Evolutionary conservation across 768 basidiomycete genomes (phyloP).

Genomic region (Macrolepiota dolichaula): DNA sequence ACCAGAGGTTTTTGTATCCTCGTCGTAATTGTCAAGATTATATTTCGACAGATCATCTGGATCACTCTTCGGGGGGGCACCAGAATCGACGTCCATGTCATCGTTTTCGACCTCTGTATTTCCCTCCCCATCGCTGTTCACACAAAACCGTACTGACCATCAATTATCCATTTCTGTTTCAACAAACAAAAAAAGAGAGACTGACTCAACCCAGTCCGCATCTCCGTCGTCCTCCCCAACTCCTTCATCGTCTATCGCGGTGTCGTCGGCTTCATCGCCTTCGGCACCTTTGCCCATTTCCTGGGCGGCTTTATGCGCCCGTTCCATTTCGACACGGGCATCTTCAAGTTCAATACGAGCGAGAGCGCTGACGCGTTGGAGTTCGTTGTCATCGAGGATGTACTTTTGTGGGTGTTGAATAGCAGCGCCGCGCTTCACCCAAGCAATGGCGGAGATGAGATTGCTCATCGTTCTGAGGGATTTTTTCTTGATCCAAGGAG

Average conservation of each 20-base stretch:
- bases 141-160: conserved; percentile 17
- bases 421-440: conserved; percentile 82
- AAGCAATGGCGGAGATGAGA: conserved; percentile 71
- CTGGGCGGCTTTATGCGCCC: conserved; percentile 72
- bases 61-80: conserved; percentile 28
- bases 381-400: conserved; percentile 84
- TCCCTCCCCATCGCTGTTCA: conserved; percentile 41
- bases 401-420: conserved; percentile 80
- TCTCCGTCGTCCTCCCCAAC: conserved; percentile 43
- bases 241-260: conserved; percentile 39
- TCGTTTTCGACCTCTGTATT: conserved; percentile 50
- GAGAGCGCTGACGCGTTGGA: conserved; percentile 84
- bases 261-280: conserved; percentile 61
- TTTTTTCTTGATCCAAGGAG: not conserved
- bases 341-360: conserved; percentile 88
- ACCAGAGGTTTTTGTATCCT: conserved; percentile 52
- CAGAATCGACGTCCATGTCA: conserved; percentile 61
- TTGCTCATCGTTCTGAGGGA: conserved; percentile 51
- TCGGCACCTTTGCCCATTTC: conserved; percentile 68
- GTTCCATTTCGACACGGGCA: conserved; percentile 80
- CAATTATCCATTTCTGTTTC: conserved; percentile 7
- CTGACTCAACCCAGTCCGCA: conserved; percentile 87
- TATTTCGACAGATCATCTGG: conserved; percentile 80
- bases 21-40: conserved; percentile 89
- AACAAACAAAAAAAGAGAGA: conserved; percentile 20